phyloP scores from a whole-genome alignment of 2,329 filamentous ascomycete genomes.

The Xylaria sp. region DNA sequence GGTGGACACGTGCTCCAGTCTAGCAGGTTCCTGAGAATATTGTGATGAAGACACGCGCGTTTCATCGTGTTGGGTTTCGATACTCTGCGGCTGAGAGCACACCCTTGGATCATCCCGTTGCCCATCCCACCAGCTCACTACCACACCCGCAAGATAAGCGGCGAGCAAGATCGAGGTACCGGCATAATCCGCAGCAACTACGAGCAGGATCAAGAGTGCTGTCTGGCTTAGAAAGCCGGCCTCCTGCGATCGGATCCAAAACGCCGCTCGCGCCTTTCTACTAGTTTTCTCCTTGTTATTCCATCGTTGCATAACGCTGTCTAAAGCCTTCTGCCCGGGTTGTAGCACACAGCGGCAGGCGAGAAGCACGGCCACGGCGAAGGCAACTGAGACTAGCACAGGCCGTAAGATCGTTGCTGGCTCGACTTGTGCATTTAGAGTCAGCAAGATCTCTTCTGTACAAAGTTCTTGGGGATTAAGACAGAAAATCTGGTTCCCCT shows the following conservation, averaged over 20 bases:
- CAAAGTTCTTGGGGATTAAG: not conserved
- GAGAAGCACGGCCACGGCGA: conserved; percentile 55
- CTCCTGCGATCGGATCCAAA: conserved; percentile 38
- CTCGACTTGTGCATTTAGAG: conserved; percentile 19
- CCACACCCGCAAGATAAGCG: conserved; percentile 65
- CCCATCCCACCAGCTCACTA: conserved; percentile 64
- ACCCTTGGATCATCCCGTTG: conserved; percentile 23
- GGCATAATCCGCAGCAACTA: conserved; percentile 61
- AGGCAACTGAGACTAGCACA: conserved; percentile 55
- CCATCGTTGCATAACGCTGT: conserved; percentile 34
- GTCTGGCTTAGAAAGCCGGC: conserved; percentile 55
- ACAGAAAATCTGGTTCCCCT: conserved; percentile 2
- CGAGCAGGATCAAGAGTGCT: conserved; percentile 52
- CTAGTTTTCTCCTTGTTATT: not conserved
- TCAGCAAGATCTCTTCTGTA: not conserved
- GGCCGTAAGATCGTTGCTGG: conserved; percentile 51
- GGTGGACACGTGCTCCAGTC: not conserved
- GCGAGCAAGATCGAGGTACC: conserved; percentile 68
- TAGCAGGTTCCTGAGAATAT: not conserved
- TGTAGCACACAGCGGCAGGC: conserved; percentile 51
- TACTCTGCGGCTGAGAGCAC: not conserved
- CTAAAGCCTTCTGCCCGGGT: conserved; percentile 48
- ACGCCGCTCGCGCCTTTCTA: conserved; percentile 22
- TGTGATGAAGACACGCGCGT: not conserved
- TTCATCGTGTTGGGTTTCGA: not conserved